Evolutionary conservation across 495 filamentous ascomycete species (phyloP).

Genomic region (Hamigera avellanea): DNA sequence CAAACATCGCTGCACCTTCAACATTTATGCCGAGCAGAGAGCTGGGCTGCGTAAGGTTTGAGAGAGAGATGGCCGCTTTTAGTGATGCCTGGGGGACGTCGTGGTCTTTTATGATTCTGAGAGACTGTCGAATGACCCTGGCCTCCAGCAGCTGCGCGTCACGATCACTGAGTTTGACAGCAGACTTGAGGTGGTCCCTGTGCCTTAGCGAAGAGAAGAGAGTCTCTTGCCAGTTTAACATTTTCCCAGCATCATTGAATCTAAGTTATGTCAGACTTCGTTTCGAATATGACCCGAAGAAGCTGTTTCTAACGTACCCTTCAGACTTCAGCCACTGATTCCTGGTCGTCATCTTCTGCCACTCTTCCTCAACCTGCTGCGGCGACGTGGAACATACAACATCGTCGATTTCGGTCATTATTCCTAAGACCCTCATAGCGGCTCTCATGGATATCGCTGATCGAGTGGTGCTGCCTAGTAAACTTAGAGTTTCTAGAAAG

Average conservation of each 20-base stretch:
- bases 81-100: conserved; percentile 76
- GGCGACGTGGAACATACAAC: conserved; percentile 46
- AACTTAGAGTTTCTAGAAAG: conserved; percentile 50
- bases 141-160: conserved; percentile 64
- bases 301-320: conserved; percentile 37
- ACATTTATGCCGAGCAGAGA: conserved; percentile 59
- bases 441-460: conserved; percentile 49
- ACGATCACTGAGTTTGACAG: conserved; percentile 40
- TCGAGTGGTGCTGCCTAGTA: conserved; percentile 41
- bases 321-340: conserved; percentile 69
- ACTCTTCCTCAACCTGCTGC: conserved; percentile 48
- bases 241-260: conserved; percentile 68
- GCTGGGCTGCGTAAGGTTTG: conserved; percentile 56
- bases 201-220: conserved; percentile 70
- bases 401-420: conserved; percentile 74
- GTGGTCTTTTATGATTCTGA: conserved; percentile 64
- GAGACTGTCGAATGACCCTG: conserved; percentile 58
- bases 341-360: conserved; percentile 50
- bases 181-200: conserved; percentile 46
- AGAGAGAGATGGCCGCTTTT: conserved; percentile 69
- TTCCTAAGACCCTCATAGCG: conserved; percentile 59
- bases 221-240: conserved; percentile 72
- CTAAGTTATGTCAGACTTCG: conserved; percentile 28
- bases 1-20: conserved; percentile 59
- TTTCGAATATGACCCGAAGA: conserved; percentile 8